Conservation (phyloP, 306 rosid genomes). For the Pterocarpus santalinus region DNA sequence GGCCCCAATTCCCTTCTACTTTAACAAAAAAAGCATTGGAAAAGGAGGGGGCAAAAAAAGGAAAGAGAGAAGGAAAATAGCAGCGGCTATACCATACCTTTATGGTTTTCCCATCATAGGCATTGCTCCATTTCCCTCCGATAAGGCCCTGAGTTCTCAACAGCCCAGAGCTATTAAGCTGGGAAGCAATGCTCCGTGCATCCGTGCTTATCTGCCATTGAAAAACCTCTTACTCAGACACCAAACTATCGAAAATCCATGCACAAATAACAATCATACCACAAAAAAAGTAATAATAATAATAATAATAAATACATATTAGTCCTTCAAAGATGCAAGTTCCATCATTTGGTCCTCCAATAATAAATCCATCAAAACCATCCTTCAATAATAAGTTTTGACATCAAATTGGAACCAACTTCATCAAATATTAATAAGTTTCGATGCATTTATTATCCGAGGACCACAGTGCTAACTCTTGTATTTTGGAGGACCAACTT, state of each 20-base stretch:
- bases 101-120: constrained; percentile 85
- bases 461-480: neutral
- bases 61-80: neutral
- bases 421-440: neutral
- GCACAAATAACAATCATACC: constrained; percentile 26
- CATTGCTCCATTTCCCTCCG: constrained; percentile 91
- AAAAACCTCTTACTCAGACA: constrained; percentile 36
- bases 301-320: neutral
- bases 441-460: neutral
- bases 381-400: neutral
- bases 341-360: constrained; percentile 1
- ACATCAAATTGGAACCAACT: neutral
- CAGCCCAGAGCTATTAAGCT: constrained; percentile 74
- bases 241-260: neutral
- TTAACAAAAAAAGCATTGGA: neutral
- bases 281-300: neutral
- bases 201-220: constrained; percentile 74
- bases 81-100: constrained; percentile 57
- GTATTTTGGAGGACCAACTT: neutral
- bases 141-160: constrained; percentile 90
- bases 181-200: constrained; percentile 62
- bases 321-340: neutral
- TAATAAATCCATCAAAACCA: constrained; percentile 14
- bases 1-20: constrained; percentile 21
- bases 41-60: neutral